Evolutionary conservation across 495 filamentous ascomycete species (phyloP), one percentile per base, ranked within the genome.

Genomic region (Penicillium roqueforti): DNA sequence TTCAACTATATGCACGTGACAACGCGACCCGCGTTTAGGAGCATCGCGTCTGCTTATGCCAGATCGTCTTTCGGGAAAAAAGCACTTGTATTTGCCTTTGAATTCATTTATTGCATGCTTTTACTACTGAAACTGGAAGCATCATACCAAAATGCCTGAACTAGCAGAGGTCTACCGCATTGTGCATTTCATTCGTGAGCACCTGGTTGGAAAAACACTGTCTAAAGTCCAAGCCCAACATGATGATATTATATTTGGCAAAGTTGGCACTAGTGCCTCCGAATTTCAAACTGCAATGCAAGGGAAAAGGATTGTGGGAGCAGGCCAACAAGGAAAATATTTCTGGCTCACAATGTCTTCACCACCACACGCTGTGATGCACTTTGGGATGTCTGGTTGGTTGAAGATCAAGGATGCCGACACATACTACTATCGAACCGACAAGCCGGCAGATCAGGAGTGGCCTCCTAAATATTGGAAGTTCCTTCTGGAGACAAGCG

Each of bases 391-490:
- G 87, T 60, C 72, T 49, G 90, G 92, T 9, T 97, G 93, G 92
- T 77, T 96, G 38, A 84, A 93, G 63, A 89, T 97, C 60, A 83
- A 82, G 47, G 83, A 84, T 58, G 84, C 86, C 46, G 83, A 84
- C 40, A 87, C 83, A 14, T 83, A 83, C 14, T 92, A 93, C 67
- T 91, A 96, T 74, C 84, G 87, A 46, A 76, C 82, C 55, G 76
- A 80, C 60, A 80, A 86, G 61, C 62, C 68, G 3, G 75, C 77
- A 18, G 83, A 87, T 34, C 62, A 77, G 31, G 75, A 80, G 45
- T 98, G 93, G 93, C 93, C 93, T 14, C 93, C 93, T 0, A 88
- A 86, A 65, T 92, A 80, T 67, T 88, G 85, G 82, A 98, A 97
- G 60, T 96, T 97, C 59, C 65, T 86, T 11, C 68, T 96, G 6